Evolutionary conservation across 805 yeast genomes (phyloP).

Genomic region (Wickerhamomyces strasburgensis): DNA sequence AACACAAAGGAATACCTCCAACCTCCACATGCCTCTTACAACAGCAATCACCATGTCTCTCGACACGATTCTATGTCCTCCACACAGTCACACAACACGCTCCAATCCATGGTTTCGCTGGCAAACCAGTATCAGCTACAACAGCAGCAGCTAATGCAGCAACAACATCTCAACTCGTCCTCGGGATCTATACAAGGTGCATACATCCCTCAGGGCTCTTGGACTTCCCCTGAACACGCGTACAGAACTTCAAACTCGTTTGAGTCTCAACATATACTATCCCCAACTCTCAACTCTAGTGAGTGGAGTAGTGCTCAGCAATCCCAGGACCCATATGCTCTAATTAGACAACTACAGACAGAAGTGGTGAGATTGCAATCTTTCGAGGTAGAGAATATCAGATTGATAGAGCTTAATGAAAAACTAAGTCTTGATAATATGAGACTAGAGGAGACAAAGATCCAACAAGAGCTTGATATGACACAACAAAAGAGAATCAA

Average conservation of each 20-base stretch:
- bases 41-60: background rate
- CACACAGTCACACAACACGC: constrained; percentile 5
- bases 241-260: too few relatives aligned
- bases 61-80: too few relatives aligned
- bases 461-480: background rate
- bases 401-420: constrained; percentile 10
- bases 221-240: constrained; percentile 5
- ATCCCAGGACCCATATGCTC: background rate
- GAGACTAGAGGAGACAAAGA: constrained; percentile 1
- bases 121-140: constrained; percentile 1
- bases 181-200: constrained; percentile 4
- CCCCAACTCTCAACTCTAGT: constrained; percentile 9
- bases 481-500: background rate
- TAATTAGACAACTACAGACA: constrained; percentile 1
- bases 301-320: too few relatives aligned
- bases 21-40: too few relatives aligned
- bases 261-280: constrained; percentile 8
- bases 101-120: background rate
- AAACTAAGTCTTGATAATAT: constrained; percentile 9
- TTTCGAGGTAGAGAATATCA: constrained; percentile 9
- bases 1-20: constrained; percentile 1
- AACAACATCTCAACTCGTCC: background rate
- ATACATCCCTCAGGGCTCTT: constrained; percentile 8
- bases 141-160: constrained; percentile 4
- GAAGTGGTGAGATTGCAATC: constrained; percentile 9